Conservation (phyloP, 177 flowering plant genomes). For the Telopea speciosissima region DNA sequence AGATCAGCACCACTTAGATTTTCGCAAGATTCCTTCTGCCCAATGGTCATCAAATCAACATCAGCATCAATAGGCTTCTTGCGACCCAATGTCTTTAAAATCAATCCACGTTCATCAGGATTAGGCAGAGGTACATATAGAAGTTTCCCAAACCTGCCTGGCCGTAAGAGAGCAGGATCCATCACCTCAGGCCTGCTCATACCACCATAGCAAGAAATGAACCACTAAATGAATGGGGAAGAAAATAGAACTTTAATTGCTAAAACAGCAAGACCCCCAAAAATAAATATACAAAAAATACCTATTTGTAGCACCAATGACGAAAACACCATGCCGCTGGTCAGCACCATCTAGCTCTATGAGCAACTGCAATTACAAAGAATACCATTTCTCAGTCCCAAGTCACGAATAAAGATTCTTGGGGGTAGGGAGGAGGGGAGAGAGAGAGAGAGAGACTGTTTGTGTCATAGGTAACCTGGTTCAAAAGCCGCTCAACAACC, state of each 20-base stretch:
- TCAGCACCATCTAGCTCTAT: slow-evolving; percentile 90
- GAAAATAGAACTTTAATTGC: neutral
- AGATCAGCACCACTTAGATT: slow-evolving; percentile 93
- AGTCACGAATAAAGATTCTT: too few species aligned
- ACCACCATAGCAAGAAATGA: slow-evolving; percentile 1
- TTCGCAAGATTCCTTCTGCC: slow-evolving; percentile 47
- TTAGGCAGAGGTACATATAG: slow-evolving; percentile 75
- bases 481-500: slow-evolving; percentile 55
- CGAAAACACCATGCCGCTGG: slow-evolving; percentile 67
- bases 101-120: slow-evolving; percentile 62
- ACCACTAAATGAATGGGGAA: neutral
- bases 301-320: slow-evolving; percentile 98
- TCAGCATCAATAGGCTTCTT: slow-evolving; percentile 56
- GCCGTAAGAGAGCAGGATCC: slow-evolving; percentile 76
- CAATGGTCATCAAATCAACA: slow-evolving; percentile 65
- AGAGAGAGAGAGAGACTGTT: too few species aligned
- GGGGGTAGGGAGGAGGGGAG: too few species aligned
- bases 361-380: slow-evolving; percentile 53
- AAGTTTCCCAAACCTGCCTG: slow-evolving; percentile 85
- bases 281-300: slow-evolving; percentile 12
- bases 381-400: neutral
- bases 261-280: neutral
- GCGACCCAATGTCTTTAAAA: slow-evolving; percentile 62
- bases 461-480: slow-evolving; percentile 35
- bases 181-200: slow-evolving; percentile 69